Conservation (phyloP, 805 yeast species). For the Yueomyces sinensis region DNA sequence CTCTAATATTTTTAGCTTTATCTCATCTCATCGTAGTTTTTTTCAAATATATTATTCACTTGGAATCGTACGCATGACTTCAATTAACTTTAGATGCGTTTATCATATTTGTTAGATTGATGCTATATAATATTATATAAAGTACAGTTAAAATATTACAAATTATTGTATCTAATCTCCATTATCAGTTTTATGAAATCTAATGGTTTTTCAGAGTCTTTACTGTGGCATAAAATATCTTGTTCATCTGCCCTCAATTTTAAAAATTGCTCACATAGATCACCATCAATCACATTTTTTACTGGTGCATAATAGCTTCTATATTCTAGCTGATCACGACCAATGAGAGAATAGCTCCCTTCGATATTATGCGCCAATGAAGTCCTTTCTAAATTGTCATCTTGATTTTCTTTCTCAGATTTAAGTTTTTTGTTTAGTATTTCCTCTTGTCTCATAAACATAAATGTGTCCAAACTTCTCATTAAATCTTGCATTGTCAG, state of each 20-base stretch:
- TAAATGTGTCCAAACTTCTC: constrained; percentile 16
- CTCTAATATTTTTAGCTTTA: no score
- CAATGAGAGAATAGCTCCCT: constrained; percentile 32
- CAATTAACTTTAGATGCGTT: no score
- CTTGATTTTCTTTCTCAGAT: not conserved
- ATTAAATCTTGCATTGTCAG: constrained; percentile 37
- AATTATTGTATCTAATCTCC: constrained; percentile 17
- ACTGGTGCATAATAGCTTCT: constrained; percentile 76
- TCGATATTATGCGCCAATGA: no score
- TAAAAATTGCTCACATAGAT: constrained; percentile 51
- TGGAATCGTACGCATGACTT: no score
- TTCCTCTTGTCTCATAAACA: constrained; percentile 4
- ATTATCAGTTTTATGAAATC: constrained; percentile 11
- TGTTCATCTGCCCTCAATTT: constrained; percentile 13
- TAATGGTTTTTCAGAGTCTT: constrained; percentile 24
- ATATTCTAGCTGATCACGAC: constrained; percentile 53
- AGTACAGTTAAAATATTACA: no score
- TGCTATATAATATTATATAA: no score
- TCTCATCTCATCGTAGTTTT: no score
- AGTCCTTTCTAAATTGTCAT: no score
- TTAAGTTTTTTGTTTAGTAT: no score
- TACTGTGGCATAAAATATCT: constrained; percentile 17
- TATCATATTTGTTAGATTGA: no score
- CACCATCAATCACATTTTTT: constrained; percentile 76
- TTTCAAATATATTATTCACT: no score